Evolutionary conservation across 2,329 filamentous ascomycete genomes (phyloP).

Genomic region (Apiospora sp.): DNA sequence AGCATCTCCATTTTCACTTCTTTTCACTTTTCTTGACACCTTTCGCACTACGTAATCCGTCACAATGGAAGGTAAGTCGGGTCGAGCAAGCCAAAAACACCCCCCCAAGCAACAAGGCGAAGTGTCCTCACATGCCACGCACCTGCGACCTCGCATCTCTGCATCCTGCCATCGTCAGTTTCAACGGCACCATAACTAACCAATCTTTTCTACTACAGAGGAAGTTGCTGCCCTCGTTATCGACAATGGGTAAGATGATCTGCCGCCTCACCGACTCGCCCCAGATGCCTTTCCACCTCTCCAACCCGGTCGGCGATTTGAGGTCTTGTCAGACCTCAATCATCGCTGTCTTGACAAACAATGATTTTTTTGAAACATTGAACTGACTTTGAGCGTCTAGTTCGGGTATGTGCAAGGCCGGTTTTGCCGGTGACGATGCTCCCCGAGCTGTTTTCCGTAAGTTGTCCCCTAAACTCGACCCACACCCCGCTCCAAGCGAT

Average conservation of each 20-base stretch:
- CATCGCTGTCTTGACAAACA: slow-evolving; percentile 10
- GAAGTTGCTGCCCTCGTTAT: slow-evolving; percentile 99
- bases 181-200: slow-evolving; percentile 48
- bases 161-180: neutral
- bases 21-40: slow-evolving; percentile 39
- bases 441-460: slow-evolving; percentile 99
- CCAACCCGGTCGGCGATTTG: neutral
- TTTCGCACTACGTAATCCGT: slow-evolving; percentile 52
- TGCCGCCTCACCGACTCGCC: slow-evolving; percentile 46
- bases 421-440: slow-evolving; percentile 99
- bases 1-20: slow-evolving; percentile 36
- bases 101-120: neutral
- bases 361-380: slow-evolving; percentile 16
- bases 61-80: slow-evolving; percentile 71
- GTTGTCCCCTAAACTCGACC: slow-evolving; percentile 52
- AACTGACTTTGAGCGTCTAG: slow-evolving; percentile 58
- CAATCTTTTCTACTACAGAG: slow-evolving; percentile 69
- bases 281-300: neutral
- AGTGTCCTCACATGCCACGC: slow-evolving; percentile 37
- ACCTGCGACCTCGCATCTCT: slow-evolving; percentile 29
- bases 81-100: slow-evolving; percentile 37
- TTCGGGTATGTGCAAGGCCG: slow-evolving; percentile 99
- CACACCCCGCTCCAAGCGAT: slow-evolving; percentile 50
- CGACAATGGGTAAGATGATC: slow-evolving; percentile 98
- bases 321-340: slow-evolving; percentile 1